phyloP scores from a whole-genome alignment of 345 rosid species.

The Erysimum cheiranthoides region DNA sequence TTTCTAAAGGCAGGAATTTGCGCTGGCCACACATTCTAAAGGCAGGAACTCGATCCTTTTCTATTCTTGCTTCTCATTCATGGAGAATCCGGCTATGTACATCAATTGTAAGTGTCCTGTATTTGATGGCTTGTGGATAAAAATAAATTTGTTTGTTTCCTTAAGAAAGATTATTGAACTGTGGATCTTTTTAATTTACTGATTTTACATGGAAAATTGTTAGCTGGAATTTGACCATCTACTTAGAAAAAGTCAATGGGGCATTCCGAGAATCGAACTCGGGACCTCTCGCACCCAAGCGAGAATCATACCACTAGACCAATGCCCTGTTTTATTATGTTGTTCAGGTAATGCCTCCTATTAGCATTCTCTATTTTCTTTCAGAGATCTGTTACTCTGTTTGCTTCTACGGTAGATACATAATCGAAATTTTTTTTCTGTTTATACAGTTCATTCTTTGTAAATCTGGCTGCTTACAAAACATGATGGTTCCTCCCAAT shows the following conservation, averaged over 20 bases:
- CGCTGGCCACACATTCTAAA: not conserved
- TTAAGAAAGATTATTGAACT: not conserved
- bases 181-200: not conserved
- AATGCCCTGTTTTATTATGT: slow-evolving; percentile 50
- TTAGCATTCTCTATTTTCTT: not conserved
- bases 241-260: slow-evolving; percentile 49
- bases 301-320: slow-evolving; percentile 91
- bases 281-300: slow-evolving; percentile 90
- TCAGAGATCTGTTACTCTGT: not conserved
- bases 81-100: slow-evolving; percentile 2
- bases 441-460: slow-evolving; percentile 9
- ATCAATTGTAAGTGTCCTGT: slow-evolving; percentile 27
- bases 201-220: slow-evolving; percentile 6
- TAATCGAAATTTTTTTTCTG: not conserved
- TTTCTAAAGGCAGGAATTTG: slow-evolving; percentile 6
- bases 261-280: slow-evolving; percentile 76
- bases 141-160: not conserved
- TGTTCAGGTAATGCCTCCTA: not conserved
- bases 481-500: not conserved
- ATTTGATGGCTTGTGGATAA: not conserved
- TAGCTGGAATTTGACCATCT: slow-evolving; percentile 13
- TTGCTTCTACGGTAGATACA: not conserved
- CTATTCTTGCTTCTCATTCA: not conserved
- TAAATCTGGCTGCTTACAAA: not conserved
- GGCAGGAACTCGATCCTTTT: not conserved